Evolutionary conservation across 108 stramenopile genomes (phyloP).

Genomic region (Epithemia pelagica): DNA sequence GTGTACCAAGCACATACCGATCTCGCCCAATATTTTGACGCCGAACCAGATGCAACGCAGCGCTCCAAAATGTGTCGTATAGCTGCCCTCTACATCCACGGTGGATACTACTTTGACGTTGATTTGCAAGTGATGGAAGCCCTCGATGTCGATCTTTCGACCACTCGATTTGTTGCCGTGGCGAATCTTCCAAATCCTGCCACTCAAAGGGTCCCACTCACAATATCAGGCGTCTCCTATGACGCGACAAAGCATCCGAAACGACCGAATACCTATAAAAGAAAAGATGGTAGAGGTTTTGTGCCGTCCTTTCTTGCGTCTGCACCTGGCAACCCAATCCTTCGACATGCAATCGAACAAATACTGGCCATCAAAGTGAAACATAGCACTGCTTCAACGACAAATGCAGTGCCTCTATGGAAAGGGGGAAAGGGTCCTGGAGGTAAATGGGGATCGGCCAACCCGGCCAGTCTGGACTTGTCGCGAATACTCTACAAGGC

Average conservation of each 20-base stretch:
- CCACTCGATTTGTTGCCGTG: background rate
- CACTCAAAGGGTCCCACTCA: too few relatives aligned
- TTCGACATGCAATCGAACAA: background rate
- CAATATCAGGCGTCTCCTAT: too few relatives aligned
- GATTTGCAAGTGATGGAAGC: slow-evolving; percentile 14
- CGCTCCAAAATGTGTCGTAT: slow-evolving; percentile 34
- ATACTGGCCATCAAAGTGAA: background rate
- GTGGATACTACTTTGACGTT: slow-evolving; percentile 40
- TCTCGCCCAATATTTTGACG: slow-evolving; percentile 20
- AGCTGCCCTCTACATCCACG: slow-evolving; percentile 22
- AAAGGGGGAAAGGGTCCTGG: too few relatives aligned
- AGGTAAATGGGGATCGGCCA: too few relatives aligned
- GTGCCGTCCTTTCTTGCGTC: background rate
- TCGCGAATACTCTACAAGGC: background rate
- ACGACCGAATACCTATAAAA: too few relatives aligned
- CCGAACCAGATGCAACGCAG: slow-evolving; percentile 16
- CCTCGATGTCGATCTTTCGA: too few relatives aligned
- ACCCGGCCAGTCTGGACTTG: too few relatives aligned
- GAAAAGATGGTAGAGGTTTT: background rate
- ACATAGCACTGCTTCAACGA: too few relatives aligned
- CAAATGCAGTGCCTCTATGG: too few relatives aligned
- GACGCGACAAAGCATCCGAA: too few relatives aligned
- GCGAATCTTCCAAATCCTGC: too few relatives aligned
- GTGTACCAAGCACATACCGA: slow-evolving; percentile 5
- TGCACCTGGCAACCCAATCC: background rate